Conservation (phyloP, 306 rosid genomes). For the Malus sieversii region DNA sequence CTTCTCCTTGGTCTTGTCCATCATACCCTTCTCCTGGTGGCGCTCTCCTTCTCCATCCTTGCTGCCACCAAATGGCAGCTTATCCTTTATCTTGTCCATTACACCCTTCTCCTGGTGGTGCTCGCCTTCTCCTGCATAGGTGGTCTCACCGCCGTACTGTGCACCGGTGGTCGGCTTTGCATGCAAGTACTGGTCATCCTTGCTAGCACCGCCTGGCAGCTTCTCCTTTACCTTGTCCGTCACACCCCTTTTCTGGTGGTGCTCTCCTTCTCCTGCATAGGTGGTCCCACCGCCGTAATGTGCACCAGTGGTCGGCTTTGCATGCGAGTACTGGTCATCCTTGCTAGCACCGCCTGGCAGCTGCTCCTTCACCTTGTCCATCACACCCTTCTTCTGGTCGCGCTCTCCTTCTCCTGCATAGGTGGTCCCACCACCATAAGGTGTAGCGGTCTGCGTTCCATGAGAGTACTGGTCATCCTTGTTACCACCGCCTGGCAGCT, state of each 20-base stretch:
- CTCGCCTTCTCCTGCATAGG: not conserved
- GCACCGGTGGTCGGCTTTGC: not conserved
- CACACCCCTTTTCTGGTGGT: not conserved
- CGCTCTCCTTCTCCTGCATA: not conserved
- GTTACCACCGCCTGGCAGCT: constrained; percentile 26
- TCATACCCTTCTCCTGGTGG: not conserved
- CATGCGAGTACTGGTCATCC: not conserved
- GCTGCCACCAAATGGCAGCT: constrained; percentile 14
- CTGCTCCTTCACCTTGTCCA: not conserved
- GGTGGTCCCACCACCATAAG: not conserved
- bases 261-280: not conserved
- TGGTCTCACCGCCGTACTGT: not conserved
- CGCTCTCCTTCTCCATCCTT: not conserved
- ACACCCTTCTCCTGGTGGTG: not conserved
- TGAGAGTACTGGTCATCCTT: not conserved
- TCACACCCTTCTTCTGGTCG: not conserved
- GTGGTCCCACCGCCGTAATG: not conserved
- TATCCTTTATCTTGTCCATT: not conserved
- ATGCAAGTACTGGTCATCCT: not conserved
- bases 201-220: constrained; percentile 16
- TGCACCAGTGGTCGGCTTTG: too few species aligned
- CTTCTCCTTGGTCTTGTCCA: not conserved
- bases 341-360: constrained; percentile 18
- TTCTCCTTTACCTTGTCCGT: not conserved
- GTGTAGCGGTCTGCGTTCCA: not conserved